These are phyloP conservation scores for Clausena lansium DNA, from an alignment of 345 rosid genomes.

Conservation along the genomic window DNA sequence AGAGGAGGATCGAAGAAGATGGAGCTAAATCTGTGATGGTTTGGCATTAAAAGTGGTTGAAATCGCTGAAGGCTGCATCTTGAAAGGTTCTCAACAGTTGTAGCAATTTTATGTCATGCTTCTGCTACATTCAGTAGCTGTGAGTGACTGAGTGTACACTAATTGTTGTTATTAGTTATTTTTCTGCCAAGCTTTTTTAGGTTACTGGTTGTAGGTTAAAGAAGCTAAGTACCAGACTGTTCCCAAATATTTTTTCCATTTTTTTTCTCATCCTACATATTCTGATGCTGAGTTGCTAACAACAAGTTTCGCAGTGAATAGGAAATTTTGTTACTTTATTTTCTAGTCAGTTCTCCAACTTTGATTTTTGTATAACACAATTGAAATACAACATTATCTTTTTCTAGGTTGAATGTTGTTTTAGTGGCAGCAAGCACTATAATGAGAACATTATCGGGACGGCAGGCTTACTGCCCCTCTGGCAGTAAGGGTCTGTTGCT, in stretches of 20 bases:
- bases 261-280: not conserved
- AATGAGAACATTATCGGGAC: too few species aligned
- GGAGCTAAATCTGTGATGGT: conserved; percentile 37
- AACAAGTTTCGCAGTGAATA: not conserved
- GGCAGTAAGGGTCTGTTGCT: not conserved
- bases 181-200: not conserved
- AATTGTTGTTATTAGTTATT: not conserved
- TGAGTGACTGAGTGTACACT: not conserved
- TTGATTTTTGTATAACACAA: not conserved
- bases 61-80: not conserved
- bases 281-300: not conserved
- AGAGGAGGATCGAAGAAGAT: conserved; percentile 74
- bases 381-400: not conserved
- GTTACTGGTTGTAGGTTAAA: not conserved
- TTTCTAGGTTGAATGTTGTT: too few species aligned
- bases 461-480: too few species aligned
- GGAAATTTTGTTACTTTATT: not conserved
- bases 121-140: not conserved
- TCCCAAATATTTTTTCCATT: too few species aligned
- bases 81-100: not conserved
- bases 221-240: not conserved
- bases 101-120: not conserved
- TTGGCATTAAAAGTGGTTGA: not conserved
- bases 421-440: too few species aligned
- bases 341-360: not conserved